Conservation (phyloP, 2,329 filamentous ascomycete genomes). For the Dichotomopilus funicola region DNA sequence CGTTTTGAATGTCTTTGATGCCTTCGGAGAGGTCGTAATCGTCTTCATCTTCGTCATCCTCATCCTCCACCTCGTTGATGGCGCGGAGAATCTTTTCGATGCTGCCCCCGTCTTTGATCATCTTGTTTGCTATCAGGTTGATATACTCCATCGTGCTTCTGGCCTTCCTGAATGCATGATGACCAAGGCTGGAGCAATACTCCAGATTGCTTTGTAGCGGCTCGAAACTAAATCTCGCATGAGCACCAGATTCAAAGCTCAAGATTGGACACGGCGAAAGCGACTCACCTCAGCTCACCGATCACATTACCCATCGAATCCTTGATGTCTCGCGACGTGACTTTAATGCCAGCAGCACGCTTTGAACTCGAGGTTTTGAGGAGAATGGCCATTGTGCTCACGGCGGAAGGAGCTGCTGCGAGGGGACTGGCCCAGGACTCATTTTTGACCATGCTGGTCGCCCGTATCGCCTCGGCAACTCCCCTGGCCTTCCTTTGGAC, state of each 20-base stretch:
- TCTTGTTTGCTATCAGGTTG: not conserved
- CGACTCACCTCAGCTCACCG: not conserved
- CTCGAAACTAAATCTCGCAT: not conserved
- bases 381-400: not conserved
- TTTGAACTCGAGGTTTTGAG: not conserved
- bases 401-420: not conserved
- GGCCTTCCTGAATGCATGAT: not conserved
- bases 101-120: not conserved
- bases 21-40: not conserved
- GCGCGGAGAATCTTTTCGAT: not conserved
- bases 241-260: too few species aligned
- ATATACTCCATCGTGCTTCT: not conserved
- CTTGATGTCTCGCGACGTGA: not conserved
- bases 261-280: not conserved
- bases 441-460: not conserved
- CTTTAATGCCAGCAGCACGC: not conserved
- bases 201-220: not conserved
- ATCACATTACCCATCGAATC: not conserved
- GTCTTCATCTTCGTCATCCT: not conserved
- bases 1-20: not conserved
- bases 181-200: not conserved
- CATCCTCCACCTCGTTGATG: not conserved
- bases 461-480: not conserved
- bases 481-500: not conserved
- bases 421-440: not conserved